Evolutionary conservation across 345 rosid genomes (phyloP), one percentile per base, ranked within the genome.

Genomic region (Brassica rapa): DNA sequence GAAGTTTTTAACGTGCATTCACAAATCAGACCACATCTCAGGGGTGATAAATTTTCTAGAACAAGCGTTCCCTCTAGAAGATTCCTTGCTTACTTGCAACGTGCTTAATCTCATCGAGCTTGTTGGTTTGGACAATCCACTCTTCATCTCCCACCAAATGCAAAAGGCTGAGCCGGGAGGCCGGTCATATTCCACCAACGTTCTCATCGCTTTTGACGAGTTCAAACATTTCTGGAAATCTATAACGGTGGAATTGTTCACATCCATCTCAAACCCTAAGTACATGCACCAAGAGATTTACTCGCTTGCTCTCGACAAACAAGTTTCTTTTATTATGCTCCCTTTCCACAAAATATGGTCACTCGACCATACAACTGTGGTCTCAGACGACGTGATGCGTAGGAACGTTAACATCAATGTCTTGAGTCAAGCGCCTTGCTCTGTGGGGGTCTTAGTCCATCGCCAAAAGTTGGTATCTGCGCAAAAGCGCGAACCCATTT

Each of bases 261-360:
- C 81, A 12, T 77, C 81, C 24, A 51, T 81, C 66, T 81, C 84
- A 21, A 66, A 63, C 23, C 78, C 82, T 3, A 74, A 73, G 46
- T 63, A 86, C 15, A 87, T 88, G 95, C 82, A 87, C 5, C 86
- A 88, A 37, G 94, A 86, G 46, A 81, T 87, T 19, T 80, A 86
- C 79, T 63, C 77, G 2, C 86, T 87, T 2, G 89, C 94, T 27
- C 78, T 81, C 5, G 88, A 88, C 68, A 84, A 77, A 19, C 68
- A 56, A 5, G 63, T 86, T 25, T 82, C 84, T n/a, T 69, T 88
- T 14, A 82, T 90, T n/a, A 43, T 90, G 37, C 80, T 86, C 2
- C 95, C 92, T 16, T 87, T 88, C 70, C 92, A 88, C 33, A 39
- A 73, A 11, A 83, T 53, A 74, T 87, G 92, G 92, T 77, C 82